Evolutionary conservation across 2,329 filamentous ascomycete genomes (phyloP), one percentile per base, ranked within the genome.

Genomic region (Thelonectria rubi): DNA sequence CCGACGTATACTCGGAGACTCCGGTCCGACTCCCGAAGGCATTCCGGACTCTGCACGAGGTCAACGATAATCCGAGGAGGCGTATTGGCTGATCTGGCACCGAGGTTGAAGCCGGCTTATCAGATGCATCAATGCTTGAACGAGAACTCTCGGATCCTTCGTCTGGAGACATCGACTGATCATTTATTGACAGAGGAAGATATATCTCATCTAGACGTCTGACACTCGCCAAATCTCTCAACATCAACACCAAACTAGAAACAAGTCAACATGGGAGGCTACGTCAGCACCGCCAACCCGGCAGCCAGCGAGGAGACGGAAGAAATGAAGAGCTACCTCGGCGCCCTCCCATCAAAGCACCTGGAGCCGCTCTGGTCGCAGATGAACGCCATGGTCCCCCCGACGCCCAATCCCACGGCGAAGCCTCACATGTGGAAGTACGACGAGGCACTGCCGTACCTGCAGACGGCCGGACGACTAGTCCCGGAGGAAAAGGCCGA

Each of bases 311-410:
- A 63, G 15, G 58, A 69, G 37, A 63, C 66, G 1, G 63, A 65
- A 4, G 69, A 68, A 51, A 75, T 75, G 74, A 56, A 69, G 50
- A 63, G 69, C 14, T 76, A 72, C 51, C 65, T 75, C 21, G 59
- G 61, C 10, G 58, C 63, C n/a, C 68, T 77, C 5, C 74, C 74
- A 1, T 59, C 71, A 0, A 67, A 75, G 45, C 63, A 76, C 57
- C 48, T 77, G 4, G 75, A 76, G 62, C 83, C 82, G 0, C 67
- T 85, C 5, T 85, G 82, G 83, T 75, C 75, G 3, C 77, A 82
- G 46, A 84, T 85, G 81, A 73, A 71, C 34, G 69, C 68, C 24
- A 76, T 84, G 64, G 82, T 82, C 14, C 81, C 82, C 2, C 79
- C 79, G 0, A 70, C 71, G 0, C 83, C 82, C 1, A 80, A 80